A percentile compares a stretch with the other conserved stretches of the same genome.
Conservation (phyloP, 179 eudicot species). For the Vitellaria paradoxa region DNA sequence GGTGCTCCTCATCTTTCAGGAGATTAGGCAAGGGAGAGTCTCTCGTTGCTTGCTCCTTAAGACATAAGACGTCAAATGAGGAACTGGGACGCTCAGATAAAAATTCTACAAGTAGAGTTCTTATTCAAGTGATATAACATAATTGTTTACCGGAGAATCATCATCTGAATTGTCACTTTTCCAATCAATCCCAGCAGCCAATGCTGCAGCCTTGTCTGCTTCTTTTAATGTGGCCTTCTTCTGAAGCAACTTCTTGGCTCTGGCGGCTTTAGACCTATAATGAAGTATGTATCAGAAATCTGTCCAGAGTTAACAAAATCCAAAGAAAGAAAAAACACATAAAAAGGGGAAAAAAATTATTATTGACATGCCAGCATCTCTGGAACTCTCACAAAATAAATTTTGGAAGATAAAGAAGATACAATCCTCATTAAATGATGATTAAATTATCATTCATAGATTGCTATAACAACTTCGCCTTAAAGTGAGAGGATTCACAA, state of each 20-base stretch:
- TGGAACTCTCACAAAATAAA: not conserved
- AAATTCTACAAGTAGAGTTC: not conserved
- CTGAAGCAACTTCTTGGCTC: conserved; percentile 66
- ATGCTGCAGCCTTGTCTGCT: conserved; percentile 63
- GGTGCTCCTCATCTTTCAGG: conserved; percentile 74
- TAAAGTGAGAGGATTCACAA: not conserved
- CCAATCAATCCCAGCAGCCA: conserved; percentile 90
- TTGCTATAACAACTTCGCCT: not conserved
- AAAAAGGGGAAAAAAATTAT: not conserved
- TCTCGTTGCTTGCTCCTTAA: conserved; percentile 46
- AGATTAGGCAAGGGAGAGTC: conserved; percentile 81
- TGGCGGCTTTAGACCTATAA: conserved; percentile 57
- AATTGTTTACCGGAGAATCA: conserved; percentile 51
- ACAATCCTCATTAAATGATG: not conserved
- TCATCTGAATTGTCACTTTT: conserved; percentile 76
- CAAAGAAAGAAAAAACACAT: too few relatives aligned
- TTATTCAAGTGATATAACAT: not conserved
- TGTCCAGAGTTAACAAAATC: not conserved
- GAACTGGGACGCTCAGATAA: not conserved
- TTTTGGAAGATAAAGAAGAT: not conserved
- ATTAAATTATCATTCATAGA: not conserved
- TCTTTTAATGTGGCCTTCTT: conserved; percentile 56
- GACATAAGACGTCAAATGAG: conserved; percentile 5
- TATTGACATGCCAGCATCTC: not conserved
- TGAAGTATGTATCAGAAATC: conserved; percentile 6